Conservation (phyloP, 148 eudicot species). For the Oxyria digyna region DNA sequence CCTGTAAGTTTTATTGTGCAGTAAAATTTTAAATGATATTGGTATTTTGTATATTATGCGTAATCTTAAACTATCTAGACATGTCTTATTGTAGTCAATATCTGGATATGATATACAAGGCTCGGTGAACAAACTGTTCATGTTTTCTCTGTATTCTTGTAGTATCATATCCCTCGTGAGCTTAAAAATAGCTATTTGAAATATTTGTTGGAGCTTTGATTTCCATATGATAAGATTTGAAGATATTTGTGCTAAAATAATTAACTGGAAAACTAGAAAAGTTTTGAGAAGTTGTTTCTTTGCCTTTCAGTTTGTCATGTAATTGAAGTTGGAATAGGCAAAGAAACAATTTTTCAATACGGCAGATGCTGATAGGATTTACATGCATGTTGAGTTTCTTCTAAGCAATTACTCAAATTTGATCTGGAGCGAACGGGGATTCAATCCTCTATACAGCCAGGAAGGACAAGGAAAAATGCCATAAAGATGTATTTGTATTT, state of each 20-base stretch:
- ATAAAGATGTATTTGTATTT: background rate
- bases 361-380: background rate
- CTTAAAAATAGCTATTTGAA: too few relatives aligned
- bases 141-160: background rate
- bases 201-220: too few relatives aligned
- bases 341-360: background rate
- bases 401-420: background rate
- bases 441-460: background rate
- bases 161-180: background rate
- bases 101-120: background rate
- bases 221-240: background rate
- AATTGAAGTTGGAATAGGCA: background rate
- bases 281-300: background rate
- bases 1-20: conserved; percentile 41
- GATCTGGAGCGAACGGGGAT: background rate
- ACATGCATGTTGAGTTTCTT: background rate
- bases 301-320: background rate
- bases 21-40: background rate
- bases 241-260: background rate
- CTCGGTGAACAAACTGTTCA: background rate
- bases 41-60: background rate
- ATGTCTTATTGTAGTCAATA: background rate
- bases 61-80: background rate
- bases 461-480: background rate
- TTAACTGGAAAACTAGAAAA: background rate